A percentile compares a stretch with the other conserved stretches of the same genome.
Conservation (phyloP, 2,329 filamentous ascomycete species). For the Penicillium sp. region DNA sequence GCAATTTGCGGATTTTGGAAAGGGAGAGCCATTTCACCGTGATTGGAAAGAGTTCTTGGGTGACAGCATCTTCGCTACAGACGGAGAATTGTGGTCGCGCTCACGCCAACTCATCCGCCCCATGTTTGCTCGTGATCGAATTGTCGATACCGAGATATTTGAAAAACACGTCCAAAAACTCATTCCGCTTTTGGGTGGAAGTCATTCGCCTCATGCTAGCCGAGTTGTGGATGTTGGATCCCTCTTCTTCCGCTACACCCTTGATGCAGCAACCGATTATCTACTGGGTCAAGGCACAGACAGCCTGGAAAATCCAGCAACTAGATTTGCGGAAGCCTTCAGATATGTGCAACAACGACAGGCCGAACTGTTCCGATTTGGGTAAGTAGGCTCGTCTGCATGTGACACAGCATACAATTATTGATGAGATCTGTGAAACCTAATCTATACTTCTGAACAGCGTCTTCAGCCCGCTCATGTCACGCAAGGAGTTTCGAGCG, state of each 20-base stretch:
- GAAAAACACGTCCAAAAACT: conserved; percentile 76
- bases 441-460: conserved; percentile 36
- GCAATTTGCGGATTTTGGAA: conserved; percentile 84
- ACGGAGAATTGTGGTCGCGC: conserved; percentile 75
- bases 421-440: conserved; percentile 1
- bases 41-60: conserved; percentile 80
- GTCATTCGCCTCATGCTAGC: conserved; percentile 29
- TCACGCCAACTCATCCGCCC: conserved; percentile 83
- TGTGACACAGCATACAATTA: background rate
- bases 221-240: conserved; percentile 69
- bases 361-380: conserved; percentile 64
- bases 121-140: conserved; percentile 81
- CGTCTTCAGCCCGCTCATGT: conserved; percentile 63
- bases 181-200: conserved; percentile 64
- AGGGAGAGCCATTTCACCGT: conserved; percentile 69
- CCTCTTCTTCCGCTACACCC: conserved; percentile 77
- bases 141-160: conserved; percentile 80
- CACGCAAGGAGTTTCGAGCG: conserved; percentile 62
- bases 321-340: conserved; percentile 79
- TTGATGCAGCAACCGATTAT: conserved; percentile 85
- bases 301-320: conserved; percentile 59
- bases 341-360: conserved; percentile 75
- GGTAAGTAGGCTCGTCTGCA: conserved; percentile 39
- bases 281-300: conserved; percentile 74
- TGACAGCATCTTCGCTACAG: conserved; percentile 81